Conservation (phyloP, 2,329 filamentous ascomycete genomes). For the Hymenoscyphus repandus region DNA sequence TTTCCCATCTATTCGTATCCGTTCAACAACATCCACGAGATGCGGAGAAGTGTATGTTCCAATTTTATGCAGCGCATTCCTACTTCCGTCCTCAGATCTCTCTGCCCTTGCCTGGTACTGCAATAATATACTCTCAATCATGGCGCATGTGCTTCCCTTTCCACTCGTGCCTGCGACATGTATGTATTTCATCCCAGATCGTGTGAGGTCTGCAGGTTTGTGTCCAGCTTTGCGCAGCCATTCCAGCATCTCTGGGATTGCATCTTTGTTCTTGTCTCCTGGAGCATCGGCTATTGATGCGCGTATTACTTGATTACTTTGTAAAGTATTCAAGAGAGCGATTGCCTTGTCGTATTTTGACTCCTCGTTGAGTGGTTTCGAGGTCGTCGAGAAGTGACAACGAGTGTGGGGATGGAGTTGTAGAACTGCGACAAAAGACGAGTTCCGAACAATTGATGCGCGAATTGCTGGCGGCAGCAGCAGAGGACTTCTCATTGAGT, state of each 20-base stretch:
- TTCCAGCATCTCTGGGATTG: conserved; percentile 32
- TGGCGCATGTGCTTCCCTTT: conserved; percentile 67
- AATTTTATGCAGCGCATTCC: conserved; percentile 30
- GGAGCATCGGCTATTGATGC: conserved; percentile 15
- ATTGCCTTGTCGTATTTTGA: conserved; percentile 19
- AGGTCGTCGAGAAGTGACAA: neutral
- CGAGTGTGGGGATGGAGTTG: neutral
- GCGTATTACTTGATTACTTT: conserved; percentile 25
- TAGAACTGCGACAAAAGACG: neutral
- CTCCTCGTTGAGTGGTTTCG: neutral
- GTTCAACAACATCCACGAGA: conserved; percentile 61
- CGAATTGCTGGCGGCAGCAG: too few relatives aligned
- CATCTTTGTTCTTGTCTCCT: conserved; percentile 20
- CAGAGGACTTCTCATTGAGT: too few relatives aligned
- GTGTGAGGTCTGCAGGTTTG: conserved; percentile 17
- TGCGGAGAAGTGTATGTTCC: conserved; percentile 67
- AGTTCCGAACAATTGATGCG: neutral
- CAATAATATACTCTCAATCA: conserved; percentile 57
- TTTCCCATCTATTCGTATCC: conserved; percentile 56
- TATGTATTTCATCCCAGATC: conserved; percentile 41
- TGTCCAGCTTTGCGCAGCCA: conserved; percentile 29
- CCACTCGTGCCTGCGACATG: conserved; percentile 94
- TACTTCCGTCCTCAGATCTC: conserved; percentile 4
- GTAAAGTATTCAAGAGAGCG: conserved; percentile 21
- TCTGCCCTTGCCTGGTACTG: conserved; percentile 37